phyloP scores from a whole-genome alignment of 192 early-diverging fungal genomes.

The Fimicolochytrium jonesii region DNA sequence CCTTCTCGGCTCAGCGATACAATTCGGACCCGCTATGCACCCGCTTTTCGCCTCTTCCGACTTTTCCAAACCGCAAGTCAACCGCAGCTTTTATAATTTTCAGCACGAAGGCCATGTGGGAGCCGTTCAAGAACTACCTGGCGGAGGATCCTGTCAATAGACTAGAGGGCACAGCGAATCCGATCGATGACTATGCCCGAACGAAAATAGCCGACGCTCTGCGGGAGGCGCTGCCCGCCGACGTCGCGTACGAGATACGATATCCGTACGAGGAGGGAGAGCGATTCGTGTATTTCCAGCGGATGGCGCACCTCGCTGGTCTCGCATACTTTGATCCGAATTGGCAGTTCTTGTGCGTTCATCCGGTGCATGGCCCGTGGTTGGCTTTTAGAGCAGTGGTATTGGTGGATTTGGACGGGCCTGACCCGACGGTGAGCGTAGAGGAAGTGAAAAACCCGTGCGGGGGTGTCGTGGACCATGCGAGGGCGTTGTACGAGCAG shows the following conservation, averaged over 20 bases:
- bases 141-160: too few relatives aligned
- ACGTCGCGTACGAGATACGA: conserved; percentile 2
- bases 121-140: neutral
- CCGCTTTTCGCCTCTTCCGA: conserved; percentile 19
- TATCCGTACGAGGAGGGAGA: conserved; percentile 25
- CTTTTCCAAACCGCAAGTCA: conserved; percentile 10
- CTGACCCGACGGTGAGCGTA: neutral
- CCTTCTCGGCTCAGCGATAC: conserved; percentile 24
- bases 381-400: conserved; percentile 34
- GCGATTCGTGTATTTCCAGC: conserved; percentile 37
- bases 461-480: neutral
- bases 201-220: neutral
- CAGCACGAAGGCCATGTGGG: neutral
- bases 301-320: conserved; percentile 19
- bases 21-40: neutral
- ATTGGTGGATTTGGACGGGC: conserved; percentile 29
- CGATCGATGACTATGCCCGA: neutral
- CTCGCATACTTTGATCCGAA: conserved; percentile 22
- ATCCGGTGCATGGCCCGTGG: conserved; percentile 34
- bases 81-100: too few relatives aligned
- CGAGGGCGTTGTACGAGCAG: neutral
- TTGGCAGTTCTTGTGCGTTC: conserved; percentile 28
- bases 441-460: conserved; percentile 6
- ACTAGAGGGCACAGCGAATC: neutral
- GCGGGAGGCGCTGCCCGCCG: neutral